Evolutionary conservation across 1,139 yeast species (phyloP), one percentile per base, ranked within the genome.

Genomic region (Sugiyamaella grinbergsii): DNA sequence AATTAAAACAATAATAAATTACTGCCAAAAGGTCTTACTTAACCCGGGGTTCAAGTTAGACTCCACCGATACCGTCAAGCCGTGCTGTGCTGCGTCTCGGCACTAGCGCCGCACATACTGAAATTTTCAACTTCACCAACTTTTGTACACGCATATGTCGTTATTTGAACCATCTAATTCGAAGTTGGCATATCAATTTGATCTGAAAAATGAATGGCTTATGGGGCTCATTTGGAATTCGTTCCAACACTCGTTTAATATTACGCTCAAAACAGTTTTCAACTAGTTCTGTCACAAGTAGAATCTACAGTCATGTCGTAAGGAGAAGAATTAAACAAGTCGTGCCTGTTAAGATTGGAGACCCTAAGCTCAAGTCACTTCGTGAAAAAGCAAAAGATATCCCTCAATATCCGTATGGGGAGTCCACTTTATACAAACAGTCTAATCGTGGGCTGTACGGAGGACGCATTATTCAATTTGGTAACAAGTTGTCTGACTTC

Each of bases 391-490:
- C 51, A 18, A 34, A 18, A 15, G 61, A 55, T 52, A 78, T 78
- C 63, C 98, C 98, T 11, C 83, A 78, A 15, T 93, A 93, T 69
- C 85, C 89, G 49, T 91, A 84, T 67, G 90, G 89, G 31, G 91
- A 86, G 56, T 76, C 96, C 2, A 72, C 76, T 52, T 76, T 82
- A 58, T 91, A 83, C 73, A 90, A 90, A 67, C 85, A 91, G 69
- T 83, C 91, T 61, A 88, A 91, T 68, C 74, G 85, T 52, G 98
- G 98, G 6, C 76, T 93, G 45, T 91, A 80, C 67, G 98, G 98
- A 20, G 98, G 97, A 15, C 80, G 85, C 53, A 87, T 85, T 65
- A 80, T 89, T 54, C 82, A 81, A 59, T 78, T 83, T 57, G 94
- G 96, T 58, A 81, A 88, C 69, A 80, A 82, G 53, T 79, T 91